These are phyloP conservation scores for Tilletia setariae DNA, from an alignment of 1,284 basidiomycete species.

Conservation along the genomic window DNA sequence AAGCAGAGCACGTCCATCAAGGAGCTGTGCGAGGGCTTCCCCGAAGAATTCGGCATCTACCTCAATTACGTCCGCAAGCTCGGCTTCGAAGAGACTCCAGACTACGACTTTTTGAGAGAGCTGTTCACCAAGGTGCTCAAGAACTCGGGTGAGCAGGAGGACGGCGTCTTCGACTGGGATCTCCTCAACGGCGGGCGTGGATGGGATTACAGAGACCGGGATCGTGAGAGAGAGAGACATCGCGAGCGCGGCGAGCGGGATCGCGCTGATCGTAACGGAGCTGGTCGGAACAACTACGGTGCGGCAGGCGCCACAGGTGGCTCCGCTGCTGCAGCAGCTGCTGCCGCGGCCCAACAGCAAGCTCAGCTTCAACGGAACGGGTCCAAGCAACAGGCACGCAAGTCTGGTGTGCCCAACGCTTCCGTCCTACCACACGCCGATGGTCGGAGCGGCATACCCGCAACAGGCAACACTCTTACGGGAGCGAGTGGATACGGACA, in stretches of 20 bases:
- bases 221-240: constrained; percentile 50
- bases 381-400: constrained; percentile 40
- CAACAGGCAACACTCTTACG: not conserved
- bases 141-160: constrained; percentile 79
- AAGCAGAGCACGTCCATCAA: constrained; percentile 94
- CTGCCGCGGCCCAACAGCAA: constrained; percentile 22
- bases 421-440: not conserved
- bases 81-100: constrained; percentile 88
- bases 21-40: constrained; percentile 86
- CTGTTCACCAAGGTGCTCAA: constrained; percentile 87
- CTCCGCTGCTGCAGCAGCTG: constrained; percentile 24
- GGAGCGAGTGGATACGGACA: constrained; percentile 20
- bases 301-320: constrained; percentile 26
- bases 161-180: constrained; percentile 88
- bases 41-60: constrained; percentile 86
- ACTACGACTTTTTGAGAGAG: constrained; percentile 91
- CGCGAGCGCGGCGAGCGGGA: constrained; percentile 30
- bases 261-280: constrained; percentile 7
- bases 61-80: constrained; percentile 83
- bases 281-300: constrained; percentile 5
- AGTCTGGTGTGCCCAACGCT: constrained; percentile 30
- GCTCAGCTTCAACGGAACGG: constrained; percentile 33
- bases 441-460: not conserved
- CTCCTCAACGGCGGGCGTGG: constrained; percentile 84
- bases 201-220: constrained; percentile 65